phyloP scores from a whole-genome alignment of 129 eudicot genomes.

The Arctium minus region DNA sequence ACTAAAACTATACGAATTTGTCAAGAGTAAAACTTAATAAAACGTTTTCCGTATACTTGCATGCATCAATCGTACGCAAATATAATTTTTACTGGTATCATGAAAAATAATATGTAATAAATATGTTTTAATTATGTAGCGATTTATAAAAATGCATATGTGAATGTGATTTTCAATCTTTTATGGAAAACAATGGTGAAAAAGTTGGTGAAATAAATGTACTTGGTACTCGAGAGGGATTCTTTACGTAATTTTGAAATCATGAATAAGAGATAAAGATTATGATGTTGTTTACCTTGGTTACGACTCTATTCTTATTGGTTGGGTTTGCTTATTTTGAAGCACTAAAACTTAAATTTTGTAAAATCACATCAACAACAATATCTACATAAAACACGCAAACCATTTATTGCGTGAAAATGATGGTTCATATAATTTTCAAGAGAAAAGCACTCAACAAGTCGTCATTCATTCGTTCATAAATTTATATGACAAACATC shows the following conservation, averaged over 20 bases:
- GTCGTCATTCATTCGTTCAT: not conserved
- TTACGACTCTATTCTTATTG: not conserved
- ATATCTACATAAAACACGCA: not conserved
- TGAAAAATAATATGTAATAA: not conserved
- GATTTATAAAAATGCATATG: not conserved
- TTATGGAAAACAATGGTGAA: not conserved
- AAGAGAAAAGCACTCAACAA: not conserved
- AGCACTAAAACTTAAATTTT: not conserved
- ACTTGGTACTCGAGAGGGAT: not conserved
- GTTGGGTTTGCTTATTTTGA: not conserved
- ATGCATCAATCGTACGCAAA: not conserved
- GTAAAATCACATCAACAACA: not conserved
- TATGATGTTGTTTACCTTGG: not conserved
- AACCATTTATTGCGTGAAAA: not conserved
- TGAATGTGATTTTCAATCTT: not conserved
- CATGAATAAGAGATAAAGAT: not conserved
- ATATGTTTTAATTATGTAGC: not conserved
- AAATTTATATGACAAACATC: not conserved
- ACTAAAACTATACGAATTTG: not conserved
- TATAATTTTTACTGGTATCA: not conserved
- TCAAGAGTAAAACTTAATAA: not conserved
- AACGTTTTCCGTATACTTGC: not conserved
- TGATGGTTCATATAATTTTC: not conserved
- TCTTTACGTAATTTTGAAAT: not conserved
- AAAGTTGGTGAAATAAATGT: not conserved